Evolutionary conservation across 2,329 filamentous ascomycete species (phyloP), one percentile per base, ranked within the genome.

Genomic region (Aspergillus spinulosporus): DNA sequence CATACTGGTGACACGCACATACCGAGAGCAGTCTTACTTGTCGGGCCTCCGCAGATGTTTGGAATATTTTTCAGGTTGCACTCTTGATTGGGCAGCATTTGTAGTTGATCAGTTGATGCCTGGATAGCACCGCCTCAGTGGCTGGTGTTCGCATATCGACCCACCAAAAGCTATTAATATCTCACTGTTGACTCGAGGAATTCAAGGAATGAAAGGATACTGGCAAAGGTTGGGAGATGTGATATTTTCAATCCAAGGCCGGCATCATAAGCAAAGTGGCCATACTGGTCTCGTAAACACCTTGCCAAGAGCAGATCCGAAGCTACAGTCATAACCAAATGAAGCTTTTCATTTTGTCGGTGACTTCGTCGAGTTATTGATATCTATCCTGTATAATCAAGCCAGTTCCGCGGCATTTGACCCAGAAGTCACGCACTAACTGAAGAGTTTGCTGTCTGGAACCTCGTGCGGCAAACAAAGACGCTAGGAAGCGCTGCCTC

Each of bases 401-500:
- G 5, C 69, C 69, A 52, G 70, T 67, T 2, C 76, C 76, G 21
- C 74, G 72, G 59, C 76, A 78, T 53, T 72, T 71, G 21, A 78
- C 59, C 76, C 76, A 79, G 55, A 78, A 77, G 2, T 71, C 62
- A 31, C 71, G 73, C 14, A 74, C 71, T 55, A 76, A 57, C 36
- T 75, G 68, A 49, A 69, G 66, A 4, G 76, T 77, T 36, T 69
- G 70, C 47, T 71, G 50, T 52, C 62, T 66, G 28, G 68, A 67
- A 40, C 76, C 76, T 51, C 76, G 66, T 28, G 75, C 69, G 42
- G 67, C 64, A 26, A 74, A 60, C 3, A 78, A 61, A 21, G 73
- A 72, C 3, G 72, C 68, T 50, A 78, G 56, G 56, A 79, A 77
- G 26, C 73, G 68, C 34, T 74, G 72, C 43, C 74, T 68, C 29